Conservation (phyloP, 2,329 filamentous ascomycete species). For the Metarhizium anisopliae region DNA sequence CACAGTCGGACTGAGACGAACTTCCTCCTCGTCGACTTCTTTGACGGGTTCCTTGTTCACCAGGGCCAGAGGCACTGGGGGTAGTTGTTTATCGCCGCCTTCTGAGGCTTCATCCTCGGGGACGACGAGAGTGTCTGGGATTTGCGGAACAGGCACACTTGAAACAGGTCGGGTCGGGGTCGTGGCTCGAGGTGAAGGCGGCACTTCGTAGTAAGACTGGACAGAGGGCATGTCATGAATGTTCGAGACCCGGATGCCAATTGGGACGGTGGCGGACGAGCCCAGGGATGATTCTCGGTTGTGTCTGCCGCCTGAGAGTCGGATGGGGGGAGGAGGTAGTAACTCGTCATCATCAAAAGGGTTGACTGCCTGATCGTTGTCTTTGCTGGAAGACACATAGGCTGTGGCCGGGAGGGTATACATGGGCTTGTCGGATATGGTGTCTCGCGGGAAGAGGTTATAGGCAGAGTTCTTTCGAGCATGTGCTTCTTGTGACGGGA, state of each 20-base stretch:
- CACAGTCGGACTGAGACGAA: slow-evolving; percentile 41
- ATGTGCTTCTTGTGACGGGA: neutral
- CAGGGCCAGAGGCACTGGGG: slow-evolving; percentile 23
- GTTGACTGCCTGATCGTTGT: slow-evolving; percentile 1
- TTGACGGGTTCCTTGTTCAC: neutral
- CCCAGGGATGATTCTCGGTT: slow-evolving; percentile 51
- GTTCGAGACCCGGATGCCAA: slow-evolving; percentile 58
- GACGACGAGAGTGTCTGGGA: neutral
- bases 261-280: slow-evolving; percentile 62
- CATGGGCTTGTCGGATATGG: slow-evolving; percentile 17
- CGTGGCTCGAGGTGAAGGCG: neutral
- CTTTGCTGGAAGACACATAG: slow-evolving; percentile 5
- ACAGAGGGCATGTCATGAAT: slow-evolving; percentile 37
- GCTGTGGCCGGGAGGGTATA: slow-evolving; percentile 28
- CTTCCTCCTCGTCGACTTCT: slow-evolving; percentile 15
- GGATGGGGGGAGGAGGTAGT: slow-evolving; percentile 35
- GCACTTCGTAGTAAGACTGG: slow-evolving; percentile 9
- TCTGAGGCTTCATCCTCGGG: neutral
- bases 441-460: slow-evolving; percentile 11
- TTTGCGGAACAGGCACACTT: neutral
- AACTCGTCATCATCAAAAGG: slow-evolving; percentile 9
- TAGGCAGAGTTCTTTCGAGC: slow-evolving; percentile 1
- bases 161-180: neutral
- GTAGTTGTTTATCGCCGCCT: slow-evolving; percentile 13
- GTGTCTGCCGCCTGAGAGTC: slow-evolving; percentile 28